These are phyloP conservation scores for Backusella liffmaniae DNA, from an alignment of 192 early-diverging fungal genomes.

Conservation along the genomic window DNA sequence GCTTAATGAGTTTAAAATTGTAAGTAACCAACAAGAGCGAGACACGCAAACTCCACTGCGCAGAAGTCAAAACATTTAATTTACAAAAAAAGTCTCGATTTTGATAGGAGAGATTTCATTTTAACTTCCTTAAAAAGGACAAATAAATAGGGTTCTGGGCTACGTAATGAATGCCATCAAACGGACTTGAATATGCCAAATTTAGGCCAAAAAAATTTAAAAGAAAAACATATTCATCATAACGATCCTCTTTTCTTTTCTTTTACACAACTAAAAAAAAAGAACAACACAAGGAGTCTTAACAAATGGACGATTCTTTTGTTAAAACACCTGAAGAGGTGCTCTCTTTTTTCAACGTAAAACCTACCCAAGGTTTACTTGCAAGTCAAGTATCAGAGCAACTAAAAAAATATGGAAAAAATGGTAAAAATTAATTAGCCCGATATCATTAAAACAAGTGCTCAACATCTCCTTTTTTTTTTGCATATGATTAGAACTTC, in stretches of 20 bases:
- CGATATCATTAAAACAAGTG: neutral
- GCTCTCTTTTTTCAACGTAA: slow-evolving; percentile 66
- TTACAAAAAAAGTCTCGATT: neutral
- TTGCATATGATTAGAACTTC: slow-evolving; percentile 61
- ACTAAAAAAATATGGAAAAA: slow-evolving; percentile 69
- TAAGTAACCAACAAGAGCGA: neutral
- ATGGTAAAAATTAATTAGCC: slow-evolving; percentile 51
- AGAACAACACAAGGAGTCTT: neutral
- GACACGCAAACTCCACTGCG: neutral
- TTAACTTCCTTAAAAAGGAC: neutral
- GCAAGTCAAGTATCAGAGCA: slow-evolving; percentile 59
- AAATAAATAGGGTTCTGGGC: neutral
- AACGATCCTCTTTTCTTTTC: neutral
- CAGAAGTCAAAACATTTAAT: neutral
- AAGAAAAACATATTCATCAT: neutral
- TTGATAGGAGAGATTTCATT: slow-evolving; percentile 2
- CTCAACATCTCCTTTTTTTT: slow-evolving; percentile 5
- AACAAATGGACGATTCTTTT: slow-evolving; percentile 22
- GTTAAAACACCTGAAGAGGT: slow-evolving; percentile 20
- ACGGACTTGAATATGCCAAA: neutral
- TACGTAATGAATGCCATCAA: neutral
- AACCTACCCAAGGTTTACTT: slow-evolving; percentile 63
- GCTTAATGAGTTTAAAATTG: neutral
- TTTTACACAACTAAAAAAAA: neutral
- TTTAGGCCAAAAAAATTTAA: neutral